phyloP scores from a whole-genome alignment of 2,329 filamentous ascomycete species.

The Chaetomium sp. region DNA sequence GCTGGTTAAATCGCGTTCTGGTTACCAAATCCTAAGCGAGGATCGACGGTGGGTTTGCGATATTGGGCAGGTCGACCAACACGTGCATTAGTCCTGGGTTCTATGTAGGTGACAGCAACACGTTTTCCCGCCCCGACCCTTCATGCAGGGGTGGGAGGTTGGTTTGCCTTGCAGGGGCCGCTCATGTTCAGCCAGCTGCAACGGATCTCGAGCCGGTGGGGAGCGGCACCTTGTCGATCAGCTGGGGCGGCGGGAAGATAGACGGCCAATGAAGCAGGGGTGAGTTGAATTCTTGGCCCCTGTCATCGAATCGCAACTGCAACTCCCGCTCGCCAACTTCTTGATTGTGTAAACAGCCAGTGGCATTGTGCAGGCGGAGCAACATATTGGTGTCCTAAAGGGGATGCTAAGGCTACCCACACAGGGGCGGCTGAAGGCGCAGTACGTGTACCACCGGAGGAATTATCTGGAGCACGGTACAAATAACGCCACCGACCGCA shows the following conservation, averaged over 20 bases:
- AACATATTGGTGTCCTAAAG: slow-evolving; percentile 2
- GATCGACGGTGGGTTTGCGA: slow-evolving; percentile 6
- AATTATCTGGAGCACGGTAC: slow-evolving; percentile 4
- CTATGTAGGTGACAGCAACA: slow-evolving; percentile 1
- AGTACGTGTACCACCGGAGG: slow-evolving; percentile 3
- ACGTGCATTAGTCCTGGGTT: slow-evolving; percentile 8
- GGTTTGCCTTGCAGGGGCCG: slow-evolving; percentile 12
- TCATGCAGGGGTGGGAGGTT: slow-evolving; percentile 15
- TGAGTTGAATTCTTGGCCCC: background rate
- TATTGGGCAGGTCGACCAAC: slow-evolving; percentile 10
- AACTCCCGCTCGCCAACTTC: background rate
- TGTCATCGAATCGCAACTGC: slow-evolving; percentile 12
- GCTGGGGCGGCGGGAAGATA: background rate
- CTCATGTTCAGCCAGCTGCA: slow-evolving; percentile 7
- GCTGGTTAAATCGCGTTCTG: slow-evolving; percentile 7
- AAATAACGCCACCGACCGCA: slow-evolving; percentile 24
- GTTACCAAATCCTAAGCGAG: background rate
- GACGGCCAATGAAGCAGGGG: slow-evolving; percentile 1
- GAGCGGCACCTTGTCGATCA: slow-evolving; percentile 19
- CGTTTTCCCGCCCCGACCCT: background rate
- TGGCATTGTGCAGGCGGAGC: slow-evolving; percentile 17
- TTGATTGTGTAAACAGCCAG: slow-evolving; percentile 9
- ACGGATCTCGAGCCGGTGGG: slow-evolving; percentile 16
- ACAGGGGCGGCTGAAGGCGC: slow-evolving; percentile 16
- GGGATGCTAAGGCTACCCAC: slow-evolving; percentile 7